Conservation (phyloP, 192 early-diverging fungal species). For the Mortierella alpina region DNA sequence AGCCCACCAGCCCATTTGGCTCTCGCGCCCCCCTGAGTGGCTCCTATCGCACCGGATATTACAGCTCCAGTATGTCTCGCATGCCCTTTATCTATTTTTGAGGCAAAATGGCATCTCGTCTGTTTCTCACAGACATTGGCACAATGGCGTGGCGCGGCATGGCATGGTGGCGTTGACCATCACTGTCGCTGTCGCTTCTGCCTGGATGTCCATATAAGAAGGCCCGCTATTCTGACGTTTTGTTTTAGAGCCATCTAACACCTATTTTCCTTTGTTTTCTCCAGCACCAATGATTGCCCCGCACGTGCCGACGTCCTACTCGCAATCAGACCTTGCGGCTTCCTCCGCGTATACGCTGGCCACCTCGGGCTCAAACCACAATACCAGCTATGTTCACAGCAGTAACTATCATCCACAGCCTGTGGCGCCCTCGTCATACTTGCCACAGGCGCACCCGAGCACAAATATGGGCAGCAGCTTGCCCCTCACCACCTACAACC, state of each 20-base stretch:
- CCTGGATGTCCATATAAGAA: too few relatives aligned
- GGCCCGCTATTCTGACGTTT: background rate
- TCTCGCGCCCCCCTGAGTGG: slow-evolving; percentile 29
- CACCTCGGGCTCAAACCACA: slow-evolving; percentile 17
- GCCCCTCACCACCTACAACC: slow-evolving; percentile 29
- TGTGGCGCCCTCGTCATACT: slow-evolving; percentile 42
- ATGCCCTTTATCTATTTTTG: background rate
- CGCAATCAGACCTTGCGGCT: slow-evolving; percentile 29
- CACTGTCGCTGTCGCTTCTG: too few relatives aligned
- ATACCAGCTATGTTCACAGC: slow-evolving; percentile 31
- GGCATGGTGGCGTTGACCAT: too few relatives aligned
- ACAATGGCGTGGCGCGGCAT: too few relatives aligned
- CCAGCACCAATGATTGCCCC: slow-evolving; percentile 33
- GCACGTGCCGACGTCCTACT: slow-evolving; percentile 23
- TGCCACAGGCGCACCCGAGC: slow-evolving; percentile 43
- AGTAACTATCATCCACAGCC: slow-evolving; percentile 36
- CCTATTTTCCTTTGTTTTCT: background rate
- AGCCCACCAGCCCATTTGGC: slow-evolving; percentile 31
- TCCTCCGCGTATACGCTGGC: slow-evolving; percentile 16
- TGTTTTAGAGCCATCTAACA: background rate
- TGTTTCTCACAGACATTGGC: too few relatives aligned
- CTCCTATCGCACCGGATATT: slow-evolving; percentile 35
- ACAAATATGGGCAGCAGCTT: slow-evolving; percentile 10
- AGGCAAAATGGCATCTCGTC: too few relatives aligned
- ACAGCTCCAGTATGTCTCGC: slow-evolving; percentile 35